Percentiles rank a stretch among this genome's conserved stretches.
Conservation (phyloP, 1,139 yeast genomes). For the Chernovozyma aurita region DNA sequence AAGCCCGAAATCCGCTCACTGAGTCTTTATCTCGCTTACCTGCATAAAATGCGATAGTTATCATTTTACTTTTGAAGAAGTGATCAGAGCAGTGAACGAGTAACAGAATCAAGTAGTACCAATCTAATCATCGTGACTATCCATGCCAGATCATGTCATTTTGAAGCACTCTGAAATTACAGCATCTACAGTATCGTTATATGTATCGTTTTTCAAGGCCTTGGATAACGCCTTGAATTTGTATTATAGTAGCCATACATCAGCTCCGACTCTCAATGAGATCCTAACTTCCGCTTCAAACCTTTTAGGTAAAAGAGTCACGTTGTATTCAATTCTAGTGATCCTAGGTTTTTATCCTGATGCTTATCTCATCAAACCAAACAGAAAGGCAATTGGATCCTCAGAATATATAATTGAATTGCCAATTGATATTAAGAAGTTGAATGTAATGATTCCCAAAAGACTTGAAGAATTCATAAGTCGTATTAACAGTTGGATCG, state of each 20-base stretch:
- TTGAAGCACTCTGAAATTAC: neutral
- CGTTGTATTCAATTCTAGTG: conserved; percentile 12
- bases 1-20: too few species aligned
- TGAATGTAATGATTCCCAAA: conserved; percentile 25
- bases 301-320: conserved; percentile 16
- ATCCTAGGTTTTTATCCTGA: conserved; percentile 15
- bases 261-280: conserved; percentile 18
- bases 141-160: neutral
- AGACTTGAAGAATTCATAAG: conserved; percentile 56
- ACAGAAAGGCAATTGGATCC: conserved; percentile 1
- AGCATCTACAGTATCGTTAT: neutral
- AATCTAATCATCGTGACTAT: too few species aligned
- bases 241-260: conserved; percentile 23
- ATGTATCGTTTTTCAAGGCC: conserved; percentile 12
- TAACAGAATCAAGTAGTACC: too few species aligned
- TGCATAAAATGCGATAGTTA: too few species aligned
- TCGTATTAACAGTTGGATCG: conserved; percentile 56
- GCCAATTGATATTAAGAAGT: conserved; percentile 3
- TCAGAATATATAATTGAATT: conserved; percentile 2
- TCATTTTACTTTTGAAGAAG: too few species aligned
- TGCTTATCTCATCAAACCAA: conserved; percentile 13
- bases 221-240: conserved; percentile 22
- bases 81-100: too few species aligned
- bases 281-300: conserved; percentile 18
- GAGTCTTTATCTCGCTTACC: too few species aligned